Conservation (phyloP, 202 grass and related monocot genomes). For the Hordeum pubiflorum region DNA sequence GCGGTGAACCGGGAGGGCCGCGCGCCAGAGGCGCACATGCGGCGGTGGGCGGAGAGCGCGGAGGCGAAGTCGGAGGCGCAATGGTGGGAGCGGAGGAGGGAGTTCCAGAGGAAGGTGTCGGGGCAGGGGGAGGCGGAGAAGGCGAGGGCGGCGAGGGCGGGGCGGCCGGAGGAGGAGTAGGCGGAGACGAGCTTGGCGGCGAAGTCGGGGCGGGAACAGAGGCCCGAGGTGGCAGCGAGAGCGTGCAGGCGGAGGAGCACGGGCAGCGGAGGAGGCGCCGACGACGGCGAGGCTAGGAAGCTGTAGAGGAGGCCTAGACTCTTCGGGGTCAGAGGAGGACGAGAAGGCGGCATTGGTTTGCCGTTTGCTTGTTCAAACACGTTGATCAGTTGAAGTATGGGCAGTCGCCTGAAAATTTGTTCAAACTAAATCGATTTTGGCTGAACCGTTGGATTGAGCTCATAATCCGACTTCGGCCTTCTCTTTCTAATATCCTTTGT, state of each 20-base stretch:
- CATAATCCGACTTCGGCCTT: too few relatives aligned
- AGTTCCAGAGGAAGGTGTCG: slow-evolving; percentile 74
- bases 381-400: too few relatives aligned
- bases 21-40: slow-evolving; percentile 42
- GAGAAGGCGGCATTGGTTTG: slow-evolving; percentile 16
- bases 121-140: slow-evolving; percentile 26
- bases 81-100: slow-evolving; percentile 47
- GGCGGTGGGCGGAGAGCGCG: slow-evolving; percentile 27
- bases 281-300: slow-evolving; percentile 35
- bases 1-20: slow-evolving; percentile 43
- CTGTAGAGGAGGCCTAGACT: not conserved
- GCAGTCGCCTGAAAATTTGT: too few relatives aligned
- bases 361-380: slow-evolving; percentile 14
- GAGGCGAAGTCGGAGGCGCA: slow-evolving; percentile 28
- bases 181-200: slow-evolving; percentile 63
- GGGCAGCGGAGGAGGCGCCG: slow-evolving; percentile 20
- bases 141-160: slow-evolving; percentile 31
- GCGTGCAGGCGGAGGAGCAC: slow-evolving; percentile 44
- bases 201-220: slow-evolving; percentile 43
- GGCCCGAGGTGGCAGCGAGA: slow-evolving; percentile 37
- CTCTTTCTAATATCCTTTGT: too few relatives aligned
- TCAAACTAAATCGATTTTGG: too few relatives aligned
- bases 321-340: not conserved
- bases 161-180: slow-evolving; percentile 37
- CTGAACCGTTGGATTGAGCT: too few relatives aligned